These are phyloP conservation scores for Puccinia polysora DNA, from an alignment of 1,284 basidiomycete genomes.

Conservation along the genomic window DNA sequence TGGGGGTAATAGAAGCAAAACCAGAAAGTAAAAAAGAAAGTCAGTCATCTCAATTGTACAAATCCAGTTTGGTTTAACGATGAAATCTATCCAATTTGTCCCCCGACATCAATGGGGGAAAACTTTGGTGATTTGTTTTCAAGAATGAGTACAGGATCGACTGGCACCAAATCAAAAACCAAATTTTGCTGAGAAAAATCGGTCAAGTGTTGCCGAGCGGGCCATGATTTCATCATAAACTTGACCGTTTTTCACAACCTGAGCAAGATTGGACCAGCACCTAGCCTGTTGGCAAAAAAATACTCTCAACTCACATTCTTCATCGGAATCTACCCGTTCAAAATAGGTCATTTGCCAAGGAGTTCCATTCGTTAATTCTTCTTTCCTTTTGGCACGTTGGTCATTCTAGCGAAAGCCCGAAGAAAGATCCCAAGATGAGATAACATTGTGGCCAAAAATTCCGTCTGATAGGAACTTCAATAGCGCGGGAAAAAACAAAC, in stretches of 20 bases:
- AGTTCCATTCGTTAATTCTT: slow-evolving; percentile 69
- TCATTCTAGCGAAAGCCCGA: slow-evolving; percentile 63
- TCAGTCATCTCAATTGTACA: too few relatives aligned
- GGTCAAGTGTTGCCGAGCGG: too few relatives aligned
- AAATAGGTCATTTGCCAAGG: slow-evolving; percentile 61
- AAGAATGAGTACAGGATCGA: too few relatives aligned
- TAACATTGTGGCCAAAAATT: not conserved
- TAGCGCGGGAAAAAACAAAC: slow-evolving; percentile 55
- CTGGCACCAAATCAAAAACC: too few relatives aligned
- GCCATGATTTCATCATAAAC: too few relatives aligned
- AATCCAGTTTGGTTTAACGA: too few relatives aligned
- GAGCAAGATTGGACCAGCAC: too few relatives aligned
- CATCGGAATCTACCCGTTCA: slow-evolving; percentile 51
- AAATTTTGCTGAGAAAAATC: too few relatives aligned
- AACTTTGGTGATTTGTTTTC: not conserved
- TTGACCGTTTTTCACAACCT: too few relatives aligned
- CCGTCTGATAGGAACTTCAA: not conserved
- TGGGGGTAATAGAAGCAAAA: not conserved
- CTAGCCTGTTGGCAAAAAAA: not conserved
- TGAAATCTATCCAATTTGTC: too few relatives aligned
- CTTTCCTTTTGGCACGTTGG: slow-evolving; percentile 79
- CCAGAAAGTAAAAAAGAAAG: not conserved
- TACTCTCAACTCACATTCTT: slow-evolving; percentile 50
- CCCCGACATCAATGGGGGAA: not conserved
- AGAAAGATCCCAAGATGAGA: not conserved